Evolutionary conservation across 1,284 basidiomycete genomes (phyloP), one percentile per base, ranked within the genome.

Genomic region (Cystobasidium pallidum): DNA sequence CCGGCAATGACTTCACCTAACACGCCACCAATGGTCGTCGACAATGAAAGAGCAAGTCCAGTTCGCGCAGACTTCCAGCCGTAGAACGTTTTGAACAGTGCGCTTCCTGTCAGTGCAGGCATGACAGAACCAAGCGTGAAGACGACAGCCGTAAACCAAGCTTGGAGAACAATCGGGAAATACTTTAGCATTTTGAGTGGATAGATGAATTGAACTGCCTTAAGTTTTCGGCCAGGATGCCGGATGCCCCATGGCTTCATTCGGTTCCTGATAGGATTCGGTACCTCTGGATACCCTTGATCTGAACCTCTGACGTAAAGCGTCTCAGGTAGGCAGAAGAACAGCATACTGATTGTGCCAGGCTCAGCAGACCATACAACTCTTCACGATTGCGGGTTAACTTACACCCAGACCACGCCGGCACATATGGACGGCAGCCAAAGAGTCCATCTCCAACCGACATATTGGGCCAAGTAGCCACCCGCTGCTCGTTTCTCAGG

Each of bases 391-490:
- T 2, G 3, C 1, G n/a, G 21, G 3, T 19, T 15, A 11, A 41
- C 64, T 57, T 49, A 68, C 66, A 71, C 47, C 68, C 58, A 63
- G 36, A 71, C 51, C 7, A 54, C 43, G 26, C 39, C 45, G 3
- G 47, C 59, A 32, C 41, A 57, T 61, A 71, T 71, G n/a, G 68
- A 57, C 6, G 68, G 68, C 21, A 71, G 68, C 45, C 51, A 64
- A 15, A 71, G 49, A 8, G 68, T 71, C 68, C 68, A 71, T 51
- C 68, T 36, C 68, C 68, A 71, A 43, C 68, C 68, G 34, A 64
- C 68, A 30, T 71, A 71, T 28, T 71, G 68, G 10, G 68, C 68
- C n/a, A 71, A 26, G 26, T n/a, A 71, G 32, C 68, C 68, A 19
- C 68, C 68, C 8, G 68, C 66, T 68, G 28, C 17, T n/a, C n/a